Evolutionary conservation across 768 basidiomycete species (phyloP).

Genomic region (Mycena haematopus): DNA sequence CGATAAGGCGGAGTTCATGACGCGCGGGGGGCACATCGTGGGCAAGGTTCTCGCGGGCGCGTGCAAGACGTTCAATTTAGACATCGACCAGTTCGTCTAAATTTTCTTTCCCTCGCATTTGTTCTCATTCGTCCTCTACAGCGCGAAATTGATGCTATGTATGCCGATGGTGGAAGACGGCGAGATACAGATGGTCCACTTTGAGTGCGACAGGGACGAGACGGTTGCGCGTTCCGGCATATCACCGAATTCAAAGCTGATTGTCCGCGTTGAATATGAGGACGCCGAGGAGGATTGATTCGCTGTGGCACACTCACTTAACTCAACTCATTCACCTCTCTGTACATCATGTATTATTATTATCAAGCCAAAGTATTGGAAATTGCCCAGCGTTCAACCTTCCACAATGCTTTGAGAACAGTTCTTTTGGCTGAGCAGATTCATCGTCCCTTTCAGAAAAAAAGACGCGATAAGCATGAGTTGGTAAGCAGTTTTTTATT

Average conservation of each 20-base stretch:
- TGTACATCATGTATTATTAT: too few relatives aligned
- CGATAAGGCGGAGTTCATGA: conserved; percentile 34
- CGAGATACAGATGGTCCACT: not conserved
- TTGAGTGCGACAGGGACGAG: conserved; percentile 19
- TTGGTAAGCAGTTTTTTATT: too few relatives aligned
- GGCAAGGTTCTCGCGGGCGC: conserved; percentile 37
- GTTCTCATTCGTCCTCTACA: conserved; percentile 4
- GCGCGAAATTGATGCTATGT: conserved; percentile 21
- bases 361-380: too few relatives aligned
- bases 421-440: too few relatives aligned
- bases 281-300: conserved; percentile 11
- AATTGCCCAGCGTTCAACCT: too few relatives aligned
- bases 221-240: conserved; percentile 17
- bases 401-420: too few relatives aligned
- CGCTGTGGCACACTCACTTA: too few relatives aligned
- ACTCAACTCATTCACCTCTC: too few relatives aligned
- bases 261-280: conserved; percentile 5
- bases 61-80: conserved; percentile 39
- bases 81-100: conserved; percentile 18
- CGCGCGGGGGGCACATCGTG: conserved; percentile 37
- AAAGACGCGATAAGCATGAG: too few relatives aligned
- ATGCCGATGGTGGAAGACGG: conserved; percentile 11
- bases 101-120: not conserved
- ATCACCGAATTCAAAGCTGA: not conserved
- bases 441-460: too few relatives aligned